Base-by-base conservation (phyloP, 371 early-diverging fungal species). In the Mortierella sp. region DNA sequence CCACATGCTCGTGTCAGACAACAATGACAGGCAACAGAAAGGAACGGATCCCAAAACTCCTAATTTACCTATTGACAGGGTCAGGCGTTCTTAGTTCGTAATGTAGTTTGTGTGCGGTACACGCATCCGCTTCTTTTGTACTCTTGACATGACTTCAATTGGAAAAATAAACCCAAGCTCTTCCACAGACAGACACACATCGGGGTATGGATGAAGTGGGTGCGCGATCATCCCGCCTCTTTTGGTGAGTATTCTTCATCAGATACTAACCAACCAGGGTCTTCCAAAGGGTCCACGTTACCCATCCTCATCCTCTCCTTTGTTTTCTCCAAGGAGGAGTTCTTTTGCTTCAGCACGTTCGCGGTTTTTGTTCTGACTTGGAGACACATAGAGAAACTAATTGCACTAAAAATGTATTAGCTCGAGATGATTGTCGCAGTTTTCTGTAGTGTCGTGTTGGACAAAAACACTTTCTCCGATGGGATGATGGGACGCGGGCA, bases 41-140 rank as follows among this genome's bases (percentile, higher is more conserved):
- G 16, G 13, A 14, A 4, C 29, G 31, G 58, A 52, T 52, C 52
- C 34, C 58, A 61, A 61, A 58, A 34, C 22, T 58, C 61, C 61
- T 34, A 58, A 58, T 19, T 14, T 55, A 37, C n/a, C n/a, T n/a
- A n/a, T n/a, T n/a, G n/a, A n/a, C n/a, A n/a, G n/a, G 7, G 34
- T 34, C 61, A 22, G 58, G 58, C 58, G 58, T 55, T 52, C 10
- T 52, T 55, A 34, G 22, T 61, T 37, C n/a, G 31, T 29, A 61
- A 61, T 61, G 61, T 61, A 61, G 34, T 61, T 34, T 61, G 61
- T 61, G n/a, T 61, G 61, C 61, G 39, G 61, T 61, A 61, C 61
- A 37, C 61, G n/a, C 61, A 61, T n/a, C n/a, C n/a, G n/a, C n/a
- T n/a, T n/a, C n/a, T n/a, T n/a, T n/a, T n/a, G n/a, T n/a, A n/a